These are phyloP conservation scores for Trichoderma sp. DNA, from an alignment of 2,329 filamentous ascomycete species.

Conservation along the genomic window DNA sequence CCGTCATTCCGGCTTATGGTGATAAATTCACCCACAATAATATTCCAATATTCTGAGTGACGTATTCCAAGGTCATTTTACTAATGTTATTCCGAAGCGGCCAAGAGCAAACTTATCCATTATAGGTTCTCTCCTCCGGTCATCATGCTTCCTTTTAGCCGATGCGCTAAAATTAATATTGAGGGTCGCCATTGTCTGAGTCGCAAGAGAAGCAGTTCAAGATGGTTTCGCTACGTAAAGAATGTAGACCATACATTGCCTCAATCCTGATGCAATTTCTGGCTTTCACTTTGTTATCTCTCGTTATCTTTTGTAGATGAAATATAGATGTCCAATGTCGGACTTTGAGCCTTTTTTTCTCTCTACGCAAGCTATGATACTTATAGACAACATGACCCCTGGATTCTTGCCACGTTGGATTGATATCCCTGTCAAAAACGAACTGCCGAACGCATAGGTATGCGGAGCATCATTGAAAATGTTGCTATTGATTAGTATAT, in stretches of 20 bases:
- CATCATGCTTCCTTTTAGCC: background rate
- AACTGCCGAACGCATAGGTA: background rate
- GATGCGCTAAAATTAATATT: background rate
- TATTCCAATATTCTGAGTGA: background rate
- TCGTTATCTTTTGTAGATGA: background rate
- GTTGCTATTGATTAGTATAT: background rate
- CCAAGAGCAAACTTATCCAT: background rate
- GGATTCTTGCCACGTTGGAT: background rate
- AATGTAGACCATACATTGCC: too few relatives aligned
- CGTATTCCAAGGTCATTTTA: background rate
- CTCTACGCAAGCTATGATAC: background rate
- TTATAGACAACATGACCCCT: background rate
- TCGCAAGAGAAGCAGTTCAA: background rate
- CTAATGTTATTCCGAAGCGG: background rate
- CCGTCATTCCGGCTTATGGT: background rate
- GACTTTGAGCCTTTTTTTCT: rapidly evolving
- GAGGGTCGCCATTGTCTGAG: background rate
- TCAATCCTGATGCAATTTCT: background rate
- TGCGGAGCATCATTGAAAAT: background rate
- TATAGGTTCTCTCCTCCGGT: background rate
- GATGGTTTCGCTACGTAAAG: background rate
- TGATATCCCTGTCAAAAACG: background rate
- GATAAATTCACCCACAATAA: background rate
- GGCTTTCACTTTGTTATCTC: background rate
- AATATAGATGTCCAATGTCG: background rate